Conservation (phyloP, 2,329 filamentous ascomycete genomes). For the Helotiales sp. region DNA sequence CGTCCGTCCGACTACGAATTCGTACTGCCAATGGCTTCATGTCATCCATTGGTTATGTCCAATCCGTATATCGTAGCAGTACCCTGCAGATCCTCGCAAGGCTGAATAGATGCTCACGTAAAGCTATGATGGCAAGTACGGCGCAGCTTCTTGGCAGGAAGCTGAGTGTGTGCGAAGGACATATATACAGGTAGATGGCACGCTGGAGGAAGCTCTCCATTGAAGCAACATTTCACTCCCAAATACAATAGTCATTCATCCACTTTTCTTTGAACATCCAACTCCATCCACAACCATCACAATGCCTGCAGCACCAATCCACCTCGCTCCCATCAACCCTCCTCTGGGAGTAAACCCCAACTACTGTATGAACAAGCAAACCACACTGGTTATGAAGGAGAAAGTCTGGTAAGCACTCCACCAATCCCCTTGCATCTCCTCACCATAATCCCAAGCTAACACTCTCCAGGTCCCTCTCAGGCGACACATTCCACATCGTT, state of each 20-base stretch:
- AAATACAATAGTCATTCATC: too few relatives aligned
- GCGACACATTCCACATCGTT: conserved; percentile 65
- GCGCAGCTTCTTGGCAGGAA: conserved; percentile 5
- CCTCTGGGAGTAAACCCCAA: conserved; percentile 26
- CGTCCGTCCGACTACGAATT: not conserved
- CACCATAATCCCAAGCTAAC: not conserved
- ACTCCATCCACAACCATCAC: not conserved
- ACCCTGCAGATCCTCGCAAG: conserved; percentile 2
- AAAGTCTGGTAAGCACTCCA: conserved; percentile 48
- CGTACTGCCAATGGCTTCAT: not conserved
- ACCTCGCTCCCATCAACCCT: conserved; percentile 23
- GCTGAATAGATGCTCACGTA: not conserved
- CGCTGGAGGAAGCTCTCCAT: not conserved
- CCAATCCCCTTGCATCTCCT: not conserved
- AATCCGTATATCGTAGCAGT: not conserved
- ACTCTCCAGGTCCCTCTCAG: conserved; percentile 45
- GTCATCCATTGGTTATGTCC: not conserved
- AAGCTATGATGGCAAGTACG: not conserved
- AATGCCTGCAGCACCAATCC: conserved; percentile 8
- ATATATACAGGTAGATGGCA: not conserved
- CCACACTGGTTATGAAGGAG: conserved; percentile 58
- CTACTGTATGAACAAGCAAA: conserved; percentile 29
- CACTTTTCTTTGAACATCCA: not conserved
- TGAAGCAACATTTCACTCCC: too few relatives aligned
- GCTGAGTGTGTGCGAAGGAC: not conserved